Conservation (phyloP, 208 protist genomes). For the Trichomonas tenax region DNA sequence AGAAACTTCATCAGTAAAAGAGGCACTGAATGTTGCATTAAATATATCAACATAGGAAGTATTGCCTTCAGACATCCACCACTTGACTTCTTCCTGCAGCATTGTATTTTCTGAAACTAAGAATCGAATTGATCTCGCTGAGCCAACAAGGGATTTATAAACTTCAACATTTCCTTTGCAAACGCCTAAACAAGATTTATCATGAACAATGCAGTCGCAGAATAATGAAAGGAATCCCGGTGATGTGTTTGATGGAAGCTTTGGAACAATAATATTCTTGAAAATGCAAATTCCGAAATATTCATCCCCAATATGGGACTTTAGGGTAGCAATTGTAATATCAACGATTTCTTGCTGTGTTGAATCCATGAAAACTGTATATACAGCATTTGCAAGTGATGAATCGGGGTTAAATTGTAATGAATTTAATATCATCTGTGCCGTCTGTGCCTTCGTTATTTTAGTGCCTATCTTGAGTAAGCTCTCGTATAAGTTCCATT, state of each 20-base stretch:
- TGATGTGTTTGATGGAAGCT: background rate
- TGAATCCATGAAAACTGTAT: background rate
- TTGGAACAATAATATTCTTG: background rate
- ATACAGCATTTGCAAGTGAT: background rate
- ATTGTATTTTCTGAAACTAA: background rate
- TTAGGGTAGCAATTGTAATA: background rate
- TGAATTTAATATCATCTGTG: background rate
- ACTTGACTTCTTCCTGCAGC: background rate
- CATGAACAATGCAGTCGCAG: background rate
- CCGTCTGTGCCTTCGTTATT: background rate
- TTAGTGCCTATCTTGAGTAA: background rate
- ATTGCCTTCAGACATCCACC: background rate
- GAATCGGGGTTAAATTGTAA: background rate
- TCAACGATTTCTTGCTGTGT: background rate
- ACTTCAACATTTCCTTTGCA: background rate
- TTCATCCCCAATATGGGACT: background rate
- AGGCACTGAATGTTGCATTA: background rate
- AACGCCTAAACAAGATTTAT: background rate
- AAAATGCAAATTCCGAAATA: background rate
- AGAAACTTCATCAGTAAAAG: background rate
- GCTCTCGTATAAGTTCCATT: background rate
- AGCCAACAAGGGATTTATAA: background rate
- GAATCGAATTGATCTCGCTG: background rate
- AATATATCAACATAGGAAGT: background rate
- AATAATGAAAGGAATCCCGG: background rate